These are phyloP conservation scores for Phylloporus sp. DNA, from an alignment of 768 basidiomycete species.

Conservation along the genomic window DNA sequence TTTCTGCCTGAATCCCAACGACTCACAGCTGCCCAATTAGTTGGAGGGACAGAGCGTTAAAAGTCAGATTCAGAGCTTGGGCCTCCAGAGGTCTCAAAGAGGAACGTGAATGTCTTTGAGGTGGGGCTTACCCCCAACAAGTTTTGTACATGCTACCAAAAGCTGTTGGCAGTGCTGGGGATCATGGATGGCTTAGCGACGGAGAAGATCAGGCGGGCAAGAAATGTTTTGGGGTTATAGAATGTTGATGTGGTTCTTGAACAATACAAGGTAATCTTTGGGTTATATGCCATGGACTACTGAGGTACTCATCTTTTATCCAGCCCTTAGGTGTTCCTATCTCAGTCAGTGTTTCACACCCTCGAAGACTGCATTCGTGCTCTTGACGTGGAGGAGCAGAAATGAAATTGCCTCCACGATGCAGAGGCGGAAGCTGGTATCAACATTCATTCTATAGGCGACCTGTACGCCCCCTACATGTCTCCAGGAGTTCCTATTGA, in stretches of 20 bases:
- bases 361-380: too few relatives aligned
- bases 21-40: conserved; percentile 87
- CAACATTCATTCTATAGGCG: too few relatives aligned
- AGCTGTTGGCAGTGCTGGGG: conserved; percentile 51
- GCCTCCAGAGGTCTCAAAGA: conserved; percentile 69
- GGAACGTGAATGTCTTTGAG: conserved; percentile 65
- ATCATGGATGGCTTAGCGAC: conserved; percentile 48
- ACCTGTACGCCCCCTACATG: too few relatives aligned
- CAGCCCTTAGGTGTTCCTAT: conserved; percentile 54
- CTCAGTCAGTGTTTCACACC: too few relatives aligned
- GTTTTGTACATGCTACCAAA: conserved; percentile 75
- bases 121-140: conserved; percentile 81
- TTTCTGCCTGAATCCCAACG: conserved; percentile 92
- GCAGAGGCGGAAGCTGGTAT: too few relatives aligned
- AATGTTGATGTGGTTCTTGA: conserved; percentile 79
- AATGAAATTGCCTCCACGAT: too few relatives aligned
- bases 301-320: conserved; percentile 4
- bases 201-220: conserved; percentile 55
- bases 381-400: too few relatives aligned
- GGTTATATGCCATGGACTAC: not conserved
- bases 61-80: conserved; percentile 79
- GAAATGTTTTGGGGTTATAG: conserved; percentile 48
- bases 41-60: conserved; percentile 85
- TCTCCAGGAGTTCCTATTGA: conserved; percentile 44
- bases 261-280: conserved; percentile 64